A percentile compares a stretch with the other conserved stretches of the same genome.
phyloP scores from a whole-genome alignment of 345 rosid genomes.

The Bruguiera gymnorhiza region DNA sequence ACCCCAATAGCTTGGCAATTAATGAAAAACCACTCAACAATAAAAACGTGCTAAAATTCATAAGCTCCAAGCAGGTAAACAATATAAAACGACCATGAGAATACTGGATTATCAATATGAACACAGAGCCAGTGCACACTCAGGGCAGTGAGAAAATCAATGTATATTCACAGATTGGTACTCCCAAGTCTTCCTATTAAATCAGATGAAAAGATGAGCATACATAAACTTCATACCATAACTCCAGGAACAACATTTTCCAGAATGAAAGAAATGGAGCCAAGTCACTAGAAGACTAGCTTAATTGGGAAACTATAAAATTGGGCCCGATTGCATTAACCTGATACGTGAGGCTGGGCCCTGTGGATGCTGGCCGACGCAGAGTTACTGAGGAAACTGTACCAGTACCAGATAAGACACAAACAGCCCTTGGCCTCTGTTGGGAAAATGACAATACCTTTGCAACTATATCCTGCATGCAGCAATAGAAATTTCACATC shows the following conservation, averaged over 20 bases:
- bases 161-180: neutral
- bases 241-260: neutral
- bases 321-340: slow-evolving; percentile 38
- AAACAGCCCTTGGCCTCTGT: slow-evolving; percentile 86
- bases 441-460: slow-evolving; percentile 77
- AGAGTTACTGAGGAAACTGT: slow-evolving; percentile 82
- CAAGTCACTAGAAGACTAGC: neutral
- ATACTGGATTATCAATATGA: neutral
- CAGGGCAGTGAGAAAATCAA: neutral
- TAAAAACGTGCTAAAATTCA: neutral
- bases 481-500: neutral
- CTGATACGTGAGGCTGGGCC: slow-evolving; percentile 62
- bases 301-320: neutral
- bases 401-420: slow-evolving; percentile 92
- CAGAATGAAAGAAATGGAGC: neutral
- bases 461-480: slow-evolving; percentile 73
- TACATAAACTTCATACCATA: neutral
- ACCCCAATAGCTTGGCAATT: neutral
- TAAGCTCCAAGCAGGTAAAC: neutral
- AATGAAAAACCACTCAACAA: neutral
- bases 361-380: slow-evolving; percentile 69
- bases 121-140: neutral
- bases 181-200: neutral
- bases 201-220: neutral
- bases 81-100: neutral